A percentile compares a stretch with the other conserved stretches of the same genome.
Evolutionary conservation across 768 basidiomycete species (phyloP).

Genomic region (Termitomyces sp.): DNA sequence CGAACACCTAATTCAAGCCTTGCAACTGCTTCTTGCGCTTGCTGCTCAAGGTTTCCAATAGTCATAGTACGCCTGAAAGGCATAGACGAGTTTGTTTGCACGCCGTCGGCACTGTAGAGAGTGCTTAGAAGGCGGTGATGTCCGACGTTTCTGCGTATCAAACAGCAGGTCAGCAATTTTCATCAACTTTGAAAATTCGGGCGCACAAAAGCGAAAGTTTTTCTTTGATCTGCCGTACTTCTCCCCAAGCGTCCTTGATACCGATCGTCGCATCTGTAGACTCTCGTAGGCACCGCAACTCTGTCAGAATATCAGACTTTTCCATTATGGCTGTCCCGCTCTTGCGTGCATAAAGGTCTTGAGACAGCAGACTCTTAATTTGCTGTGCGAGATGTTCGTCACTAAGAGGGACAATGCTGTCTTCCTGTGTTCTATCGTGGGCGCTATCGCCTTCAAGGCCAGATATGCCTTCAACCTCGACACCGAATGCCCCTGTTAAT

Average conservation of each 20-base stretch:
- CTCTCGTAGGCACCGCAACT: constrained; percentile 14
- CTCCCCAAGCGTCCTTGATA: background rate
- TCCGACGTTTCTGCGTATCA: background rate
- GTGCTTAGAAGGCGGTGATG: constrained; percentile 2
- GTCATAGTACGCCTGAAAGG: too few species aligned
- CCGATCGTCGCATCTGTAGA: background rate
- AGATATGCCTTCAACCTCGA: constrained; percentile 31
- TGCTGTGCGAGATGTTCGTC: constrained; percentile 18
- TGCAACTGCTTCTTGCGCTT: too few species aligned
- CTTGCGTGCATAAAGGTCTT: constrained; percentile 13
- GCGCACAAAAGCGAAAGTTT: constrained; percentile 6
- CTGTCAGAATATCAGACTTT: constrained; percentile 22
- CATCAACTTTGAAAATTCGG: background rate
- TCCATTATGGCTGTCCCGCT: constrained; percentile 13
- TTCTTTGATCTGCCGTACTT: constrained; percentile 4
- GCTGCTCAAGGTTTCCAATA: too few species aligned
- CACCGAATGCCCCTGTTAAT: constrained; percentile 29
- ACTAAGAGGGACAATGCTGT: background rate
- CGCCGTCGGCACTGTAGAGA: too few species aligned
- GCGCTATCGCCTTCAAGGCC: background rate
- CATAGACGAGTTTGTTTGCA: too few species aligned
- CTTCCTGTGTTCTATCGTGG: background rate
- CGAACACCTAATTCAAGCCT: too few species aligned
- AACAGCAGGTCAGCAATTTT: background rate
- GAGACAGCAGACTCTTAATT: constrained; percentile 6